Percentiles rank a stretch among this genome's conserved stretches.
Evolutionary conservation across 2,329 filamentous ascomycete genomes (phyloP).

Genomic region (Leptosphaerulina australis): DNA sequence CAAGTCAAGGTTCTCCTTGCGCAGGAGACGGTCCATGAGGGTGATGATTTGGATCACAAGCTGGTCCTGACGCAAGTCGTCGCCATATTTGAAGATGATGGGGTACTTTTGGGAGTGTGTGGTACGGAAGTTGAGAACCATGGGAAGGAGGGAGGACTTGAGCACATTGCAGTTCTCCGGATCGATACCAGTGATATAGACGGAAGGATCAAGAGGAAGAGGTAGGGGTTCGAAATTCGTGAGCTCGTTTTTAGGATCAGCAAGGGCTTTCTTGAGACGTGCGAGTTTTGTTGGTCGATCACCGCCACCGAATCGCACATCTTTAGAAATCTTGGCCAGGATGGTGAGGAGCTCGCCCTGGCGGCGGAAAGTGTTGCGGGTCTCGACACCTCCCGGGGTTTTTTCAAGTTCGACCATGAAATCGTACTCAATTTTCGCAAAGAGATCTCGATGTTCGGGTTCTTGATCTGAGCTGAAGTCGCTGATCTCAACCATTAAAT

Average conservation of each 20-base stretch:
- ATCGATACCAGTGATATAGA: conserved; percentile 78
- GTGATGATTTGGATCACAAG: conserved; percentile 97
- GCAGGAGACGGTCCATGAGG: conserved; percentile 93
- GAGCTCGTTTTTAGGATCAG: conserved; percentile 90
- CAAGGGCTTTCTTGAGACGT: conserved; percentile 79
- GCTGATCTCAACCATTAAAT: conserved; percentile 96
- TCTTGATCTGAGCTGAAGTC: conserved; percentile 78
- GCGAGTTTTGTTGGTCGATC: conserved; percentile 82
- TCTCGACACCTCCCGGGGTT: conserved; percentile 70
- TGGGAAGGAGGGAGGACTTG: conserved; percentile 90
- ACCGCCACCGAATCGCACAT: conserved; percentile 81
- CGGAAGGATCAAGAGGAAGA: conserved; percentile 82
- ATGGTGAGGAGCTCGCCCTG: conserved; percentile 91
- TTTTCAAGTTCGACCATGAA: conserved; percentile 90
- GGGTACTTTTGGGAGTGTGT: conserved; percentile 78
- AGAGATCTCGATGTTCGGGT: conserved; percentile 78
- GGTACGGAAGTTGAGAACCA: conserved; percentile 90
- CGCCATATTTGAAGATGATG: conserved; percentile 95
- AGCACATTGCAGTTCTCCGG: conserved; percentile 90
- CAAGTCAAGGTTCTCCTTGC: conserved; percentile 94
- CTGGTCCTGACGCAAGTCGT: conserved; percentile 95
- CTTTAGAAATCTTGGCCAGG: conserved; percentile 84
- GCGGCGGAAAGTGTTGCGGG: conserved; percentile 75
- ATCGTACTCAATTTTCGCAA: conserved; percentile 91
- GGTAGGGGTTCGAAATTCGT: conserved; percentile 82